Percentiles rank a stretch among this genome's conserved stretches.
Conservation (phyloP, 306 rosid genomes). For the Gynostemma pentaphyllum region DNA sequence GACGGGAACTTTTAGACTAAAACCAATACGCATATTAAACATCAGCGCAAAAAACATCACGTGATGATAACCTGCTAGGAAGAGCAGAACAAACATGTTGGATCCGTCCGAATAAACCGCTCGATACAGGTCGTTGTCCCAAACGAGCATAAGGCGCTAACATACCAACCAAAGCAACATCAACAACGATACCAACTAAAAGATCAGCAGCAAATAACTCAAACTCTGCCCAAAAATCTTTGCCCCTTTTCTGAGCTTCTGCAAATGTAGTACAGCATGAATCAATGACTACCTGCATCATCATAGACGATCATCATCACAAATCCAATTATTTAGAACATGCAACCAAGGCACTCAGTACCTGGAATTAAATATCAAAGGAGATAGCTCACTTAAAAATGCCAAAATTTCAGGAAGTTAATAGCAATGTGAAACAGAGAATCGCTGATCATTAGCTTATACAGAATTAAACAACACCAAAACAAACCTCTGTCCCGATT, state of each 20-base stretch:
- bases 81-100: conserved; percentile 63
- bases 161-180: conserved; percentile 80
- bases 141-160: conserved; percentile 89
- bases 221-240: conserved; percentile 82
- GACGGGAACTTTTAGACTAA: neutral
- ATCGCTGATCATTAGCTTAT: neutral
- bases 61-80: conserved; percentile 68
- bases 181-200: conserved; percentile 80
- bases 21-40: neutral
- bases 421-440: neutral
- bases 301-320: conserved; percentile 11
- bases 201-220: conserved; percentile 91
- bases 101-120: conserved; percentile 64
- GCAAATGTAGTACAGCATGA: conserved; percentile 97
- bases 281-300: conserved; percentile 74
- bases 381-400: neutral
- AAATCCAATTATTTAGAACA: neutral
- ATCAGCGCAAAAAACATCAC: neutral
- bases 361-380: neutral
- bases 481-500: conserved; percentile 85
- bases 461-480: neutral
- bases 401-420: neutral
- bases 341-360: neutral
- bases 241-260: conserved; percentile 82
- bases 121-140: conserved; percentile 50